phyloP scores from a whole-genome alignment of 2,329 filamentous ascomycete species.

The Tricladium varicosporioides region DNA sequence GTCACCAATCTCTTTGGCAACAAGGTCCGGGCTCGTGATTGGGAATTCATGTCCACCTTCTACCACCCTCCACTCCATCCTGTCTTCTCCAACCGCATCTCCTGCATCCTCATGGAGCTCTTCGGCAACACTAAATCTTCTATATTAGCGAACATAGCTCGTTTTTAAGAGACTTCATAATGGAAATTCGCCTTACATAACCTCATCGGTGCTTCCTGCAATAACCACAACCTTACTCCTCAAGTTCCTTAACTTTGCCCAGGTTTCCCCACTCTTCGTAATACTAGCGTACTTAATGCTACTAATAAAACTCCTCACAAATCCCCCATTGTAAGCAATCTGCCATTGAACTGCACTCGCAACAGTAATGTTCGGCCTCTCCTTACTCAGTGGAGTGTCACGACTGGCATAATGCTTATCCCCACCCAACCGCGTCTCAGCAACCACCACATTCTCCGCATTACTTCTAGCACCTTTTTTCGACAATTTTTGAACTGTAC shows the following conservation, averaged over 20 bases:
- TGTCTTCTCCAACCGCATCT: slow-evolving; percentile 33
- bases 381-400: slow-evolving; percentile 15
- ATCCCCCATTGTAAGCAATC: slow-evolving; percentile 53
- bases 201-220: slow-evolving; percentile 45
- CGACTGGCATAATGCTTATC: slow-evolving; percentile 18
- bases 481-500: not conserved
- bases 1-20: slow-evolving; percentile 45
- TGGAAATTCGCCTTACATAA: slow-evolving; percentile 44
- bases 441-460: slow-evolving; percentile 10
- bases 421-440: slow-evolving; percentile 20
- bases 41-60: slow-evolving; percentile 61
- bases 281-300: slow-evolving; percentile 54
- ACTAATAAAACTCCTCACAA: slow-evolving; percentile 59
- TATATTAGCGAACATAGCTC: not conserved
- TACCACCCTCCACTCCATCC: slow-evolving; percentile 50
- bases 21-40: slow-evolving; percentile 50
- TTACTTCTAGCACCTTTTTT: slow-evolving; percentile 3
- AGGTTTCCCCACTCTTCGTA: slow-evolving; percentile 50
- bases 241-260: slow-evolving; percentile 45
- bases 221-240: slow-evolving; percentile 50
- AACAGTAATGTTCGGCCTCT: slow-evolving; percentile 21
- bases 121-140: slow-evolving; percentile 34
- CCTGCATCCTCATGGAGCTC: slow-evolving; percentile 35
- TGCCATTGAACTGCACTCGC: slow-evolving; percentile 52
- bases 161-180: slow-evolving; percentile 38